These are phyloP conservation scores for Fusarium phyllophilum DNA, from an alignment of 2,329 filamentous ascomycete species.

Conservation along the genomic window DNA sequence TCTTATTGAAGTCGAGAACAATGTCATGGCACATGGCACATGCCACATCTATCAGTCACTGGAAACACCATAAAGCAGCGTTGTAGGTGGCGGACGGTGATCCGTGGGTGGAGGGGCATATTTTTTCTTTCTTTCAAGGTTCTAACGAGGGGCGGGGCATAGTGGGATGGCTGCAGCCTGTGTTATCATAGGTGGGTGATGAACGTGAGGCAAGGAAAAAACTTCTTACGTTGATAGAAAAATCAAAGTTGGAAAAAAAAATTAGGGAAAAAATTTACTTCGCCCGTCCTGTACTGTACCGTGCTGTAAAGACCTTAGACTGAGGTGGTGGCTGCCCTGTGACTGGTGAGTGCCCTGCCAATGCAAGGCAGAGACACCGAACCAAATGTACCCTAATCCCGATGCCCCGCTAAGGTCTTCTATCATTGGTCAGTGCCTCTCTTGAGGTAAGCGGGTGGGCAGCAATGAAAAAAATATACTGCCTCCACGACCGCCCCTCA, in stretches of 20 bases:
- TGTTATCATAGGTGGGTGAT: background rate
- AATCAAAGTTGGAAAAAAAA: background rate
- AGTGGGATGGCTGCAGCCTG: slow-evolving; percentile 9
- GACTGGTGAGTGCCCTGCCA: slow-evolving; percentile 10
- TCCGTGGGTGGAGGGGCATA: slow-evolving; percentile 26
- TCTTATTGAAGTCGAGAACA: background rate
- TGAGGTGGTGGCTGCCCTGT: background rate
- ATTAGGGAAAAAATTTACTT: background rate
- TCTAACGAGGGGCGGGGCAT: slow-evolving; percentile 15
- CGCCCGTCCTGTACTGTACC: background rate
- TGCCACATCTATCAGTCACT: background rate
- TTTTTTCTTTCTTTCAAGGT: slow-evolving; percentile 6
- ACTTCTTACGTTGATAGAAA: background rate
- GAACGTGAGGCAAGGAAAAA: background rate
- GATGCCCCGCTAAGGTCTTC: slow-evolving; percentile 30
- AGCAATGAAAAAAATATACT: slow-evolving; percentile 52
- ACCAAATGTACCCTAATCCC: slow-evolving; percentile 44
- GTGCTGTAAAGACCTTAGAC: background rate
- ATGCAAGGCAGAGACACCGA: slow-evolving; percentile 9
- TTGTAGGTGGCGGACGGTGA: slow-evolving; percentile 26
- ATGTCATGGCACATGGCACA: slow-evolving; percentile 5
- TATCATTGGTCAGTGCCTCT: slow-evolving; percentile 38
- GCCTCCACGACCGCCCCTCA: slow-evolving; percentile 52
- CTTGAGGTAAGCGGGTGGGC: slow-evolving; percentile 46
- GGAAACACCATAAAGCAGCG: slow-evolving; percentile 14